Conservation (phyloP, 352 stramenopile species). For the Globisporangium camurandrum region DNA sequence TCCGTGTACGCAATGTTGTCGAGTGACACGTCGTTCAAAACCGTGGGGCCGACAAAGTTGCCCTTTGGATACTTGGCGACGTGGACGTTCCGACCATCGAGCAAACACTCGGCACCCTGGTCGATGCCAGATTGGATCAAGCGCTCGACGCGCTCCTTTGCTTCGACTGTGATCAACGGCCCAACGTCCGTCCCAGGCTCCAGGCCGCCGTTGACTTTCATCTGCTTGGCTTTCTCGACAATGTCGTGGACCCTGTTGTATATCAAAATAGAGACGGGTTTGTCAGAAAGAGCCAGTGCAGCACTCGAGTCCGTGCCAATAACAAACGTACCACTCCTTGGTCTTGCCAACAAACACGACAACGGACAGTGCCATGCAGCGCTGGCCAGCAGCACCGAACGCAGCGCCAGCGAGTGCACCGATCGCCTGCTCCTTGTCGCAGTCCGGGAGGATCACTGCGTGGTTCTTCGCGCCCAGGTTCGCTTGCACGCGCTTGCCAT, state of each 20-base stretch:
- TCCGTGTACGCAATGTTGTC: constrained; percentile 90
- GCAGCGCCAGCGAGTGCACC: constrained; percentile 87
- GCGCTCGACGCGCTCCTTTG: constrained; percentile 82
- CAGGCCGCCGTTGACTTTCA: constrained; percentile 89
- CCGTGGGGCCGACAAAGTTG: constrained; percentile 94
- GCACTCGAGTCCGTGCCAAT: constrained; percentile 1
- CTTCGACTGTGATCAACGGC: constrained; percentile 87
- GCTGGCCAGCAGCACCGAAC: constrained; percentile 96
- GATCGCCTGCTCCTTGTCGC: constrained; percentile 86
- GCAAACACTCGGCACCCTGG: constrained; percentile 81
- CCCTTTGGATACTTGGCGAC: constrained; percentile 91
- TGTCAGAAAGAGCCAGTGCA: no score
- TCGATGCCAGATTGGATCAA: constrained; percentile 89
- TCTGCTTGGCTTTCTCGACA: constrained; percentile 81
- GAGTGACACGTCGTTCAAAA: constrained; percentile 78
- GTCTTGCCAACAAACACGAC: constrained; percentile 93
- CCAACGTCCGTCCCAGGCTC: constrained; percentile 67
- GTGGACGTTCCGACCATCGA: constrained; percentile 89
- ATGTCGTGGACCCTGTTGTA: constrained; percentile 78
- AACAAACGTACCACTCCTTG: constrained; percentile 64
- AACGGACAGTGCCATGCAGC: constrained; percentile 97
- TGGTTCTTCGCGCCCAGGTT: constrained; percentile 99
- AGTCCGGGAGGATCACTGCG: constrained; percentile 93
- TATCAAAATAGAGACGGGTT: neutral
- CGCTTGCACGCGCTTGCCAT: constrained; percentile 93